phyloP scores from a whole-genome alignment of 345 rosid genomes.

The Eucalyptus urophylla region DNA sequence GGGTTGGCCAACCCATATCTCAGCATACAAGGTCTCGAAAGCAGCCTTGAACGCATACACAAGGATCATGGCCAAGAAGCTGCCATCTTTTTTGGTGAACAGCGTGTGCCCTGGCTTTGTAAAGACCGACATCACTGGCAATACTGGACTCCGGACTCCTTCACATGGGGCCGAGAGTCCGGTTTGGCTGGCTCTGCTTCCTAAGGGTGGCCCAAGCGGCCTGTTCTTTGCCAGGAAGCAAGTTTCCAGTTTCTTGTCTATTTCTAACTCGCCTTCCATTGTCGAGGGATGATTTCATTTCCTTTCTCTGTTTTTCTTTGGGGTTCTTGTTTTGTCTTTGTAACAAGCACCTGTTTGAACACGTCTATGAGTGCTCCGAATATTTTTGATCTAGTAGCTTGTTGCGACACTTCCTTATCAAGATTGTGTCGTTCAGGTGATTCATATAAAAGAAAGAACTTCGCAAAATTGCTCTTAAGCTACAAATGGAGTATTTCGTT shows the following conservation, averaged over 20 bases:
- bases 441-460: no score
- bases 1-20: slow-evolving; percentile 4
- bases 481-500: neutral
- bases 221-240: neutral
- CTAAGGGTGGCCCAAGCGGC: slow-evolving; percentile 10
- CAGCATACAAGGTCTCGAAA: slow-evolving; percentile 14
- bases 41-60: slow-evolving; percentile 23
- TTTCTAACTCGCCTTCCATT: neutral
- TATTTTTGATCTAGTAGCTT: neutral
- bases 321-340: neutral
- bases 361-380: neutral
- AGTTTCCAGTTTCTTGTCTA: neutral
- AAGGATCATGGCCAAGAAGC: slow-evolving; percentile 12
- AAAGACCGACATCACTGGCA: slow-evolving; percentile 12
- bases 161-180: neutral
- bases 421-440: no score
- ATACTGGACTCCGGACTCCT: neutral
- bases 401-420: no score
- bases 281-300: neutral
- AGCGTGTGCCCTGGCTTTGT: slow-evolving; percentile 13
- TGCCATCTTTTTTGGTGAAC: slow-evolving; percentile 6
- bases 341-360: neutral
- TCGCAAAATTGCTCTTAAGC: neutral
- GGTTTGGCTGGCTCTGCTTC: neutral
- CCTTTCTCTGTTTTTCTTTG: neutral